Percentiles rank a stretch among this genome's conserved stretches.
phyloP scores from a whole-genome alignment of 176 grass and related monocot species.

The Phyllostachys edulis region DNA sequence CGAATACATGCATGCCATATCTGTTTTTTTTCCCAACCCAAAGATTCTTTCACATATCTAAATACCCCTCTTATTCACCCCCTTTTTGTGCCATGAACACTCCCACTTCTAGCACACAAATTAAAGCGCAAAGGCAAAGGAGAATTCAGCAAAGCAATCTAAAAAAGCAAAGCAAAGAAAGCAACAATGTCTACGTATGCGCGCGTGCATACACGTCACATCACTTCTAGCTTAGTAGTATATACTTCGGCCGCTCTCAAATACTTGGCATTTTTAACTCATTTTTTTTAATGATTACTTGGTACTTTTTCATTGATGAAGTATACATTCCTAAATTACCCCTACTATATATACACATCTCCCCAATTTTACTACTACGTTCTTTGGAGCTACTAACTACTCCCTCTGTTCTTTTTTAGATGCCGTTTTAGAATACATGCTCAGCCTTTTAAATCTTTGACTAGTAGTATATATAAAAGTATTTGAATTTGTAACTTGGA shows the following conservation, averaged over 20 bases:
- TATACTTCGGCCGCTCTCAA: background rate
- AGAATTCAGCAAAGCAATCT: background rate
- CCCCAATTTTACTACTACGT: background rate
- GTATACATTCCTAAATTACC: background rate
- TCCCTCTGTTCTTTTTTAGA: too few species aligned
- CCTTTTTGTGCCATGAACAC: background rate
- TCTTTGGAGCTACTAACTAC: background rate
- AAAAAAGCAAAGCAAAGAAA: background rate
- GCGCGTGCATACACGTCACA: background rate
- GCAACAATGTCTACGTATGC: background rate
- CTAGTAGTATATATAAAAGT: too few species aligned
- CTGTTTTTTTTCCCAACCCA: background rate
- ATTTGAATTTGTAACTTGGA: too few species aligned
- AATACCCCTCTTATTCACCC: constrained; percentile 8
- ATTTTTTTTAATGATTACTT: background rate
- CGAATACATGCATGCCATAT: background rate
- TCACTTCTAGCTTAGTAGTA: background rate
- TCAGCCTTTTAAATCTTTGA: too few species aligned
- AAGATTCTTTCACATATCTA: constrained; percentile 30
- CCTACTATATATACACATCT: background rate
- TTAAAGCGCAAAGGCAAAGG: constrained; percentile 17
- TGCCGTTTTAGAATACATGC: too few species aligned
- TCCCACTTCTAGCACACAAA: background rate
- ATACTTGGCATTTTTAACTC: background rate
- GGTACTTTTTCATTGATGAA: background rate